These are phyloP conservation scores for Pulveroboletus frians DNA, from an alignment of 768 basidiomycete genomes.

Conservation along the genomic window DNA sequence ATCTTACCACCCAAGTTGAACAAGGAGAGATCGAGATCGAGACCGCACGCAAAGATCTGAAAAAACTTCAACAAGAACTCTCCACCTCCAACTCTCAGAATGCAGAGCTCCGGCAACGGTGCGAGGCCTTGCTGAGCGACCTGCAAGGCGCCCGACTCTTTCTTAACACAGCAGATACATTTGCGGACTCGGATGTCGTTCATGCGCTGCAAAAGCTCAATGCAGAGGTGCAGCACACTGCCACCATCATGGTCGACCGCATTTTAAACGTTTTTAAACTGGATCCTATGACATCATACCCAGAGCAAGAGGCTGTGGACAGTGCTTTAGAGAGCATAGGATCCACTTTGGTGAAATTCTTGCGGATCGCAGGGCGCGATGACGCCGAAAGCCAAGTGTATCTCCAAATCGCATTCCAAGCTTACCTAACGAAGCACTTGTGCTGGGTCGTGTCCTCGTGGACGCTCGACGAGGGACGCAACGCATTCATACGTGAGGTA, in stretches of 20 bases:
- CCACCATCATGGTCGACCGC: slow-evolving; percentile 4
- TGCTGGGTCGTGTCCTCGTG: slow-evolving; percentile 5
- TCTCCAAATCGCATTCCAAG: slow-evolving; percentile 8
- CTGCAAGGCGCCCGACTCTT: background rate
- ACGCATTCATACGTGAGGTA: background rate
- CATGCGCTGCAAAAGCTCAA: slow-evolving; percentile 9
- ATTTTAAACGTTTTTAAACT: background rate
- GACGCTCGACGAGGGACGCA: slow-evolving; percentile 1
- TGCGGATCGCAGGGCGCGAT: background rate
- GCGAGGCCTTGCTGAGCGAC: background rate
- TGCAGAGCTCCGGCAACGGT: background rate
- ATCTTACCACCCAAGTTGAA: no score
- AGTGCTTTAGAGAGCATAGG: background rate
- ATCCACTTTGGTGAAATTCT: background rate
- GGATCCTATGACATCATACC: no score
- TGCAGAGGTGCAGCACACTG: slow-evolving; percentile 7
- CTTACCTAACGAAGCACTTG: slow-evolving; percentile 1
- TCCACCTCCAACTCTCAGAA: background rate
- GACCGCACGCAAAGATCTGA: background rate
- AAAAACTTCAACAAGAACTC: background rate
- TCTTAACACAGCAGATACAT: slow-evolving; percentile 5
- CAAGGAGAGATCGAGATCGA: no score
- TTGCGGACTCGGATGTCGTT: slow-evolving; percentile 2
- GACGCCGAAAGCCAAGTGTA: background rate
- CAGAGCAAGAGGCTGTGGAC: background rate